Conservation (phyloP, 352 stramenopile species). For the Pythium plurisporium region DNA sequence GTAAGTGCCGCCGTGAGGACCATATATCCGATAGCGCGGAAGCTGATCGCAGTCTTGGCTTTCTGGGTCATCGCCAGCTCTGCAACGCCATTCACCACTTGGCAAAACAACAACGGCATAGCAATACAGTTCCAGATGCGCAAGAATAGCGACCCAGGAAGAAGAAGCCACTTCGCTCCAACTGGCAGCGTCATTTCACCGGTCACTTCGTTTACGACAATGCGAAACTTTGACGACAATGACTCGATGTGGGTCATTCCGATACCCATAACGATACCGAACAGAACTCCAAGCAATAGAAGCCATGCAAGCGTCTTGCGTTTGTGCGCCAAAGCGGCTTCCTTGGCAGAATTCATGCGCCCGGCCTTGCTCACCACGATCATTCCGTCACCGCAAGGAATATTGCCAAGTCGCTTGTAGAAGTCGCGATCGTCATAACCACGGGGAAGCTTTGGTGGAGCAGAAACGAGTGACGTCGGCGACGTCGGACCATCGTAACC, state of each 20-base stretch:
- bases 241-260: slow-evolving; percentile 27
- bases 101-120: slow-evolving; percentile 43
- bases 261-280: slow-evolving; percentile 34
- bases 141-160: slow-evolving; percentile 42
- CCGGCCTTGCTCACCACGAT: slow-evolving; percentile 17
- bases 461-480: slow-evolving; percentile 36
- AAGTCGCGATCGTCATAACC: slow-evolving; percentile 45
- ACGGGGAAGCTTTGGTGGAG: slow-evolving; percentile 30
- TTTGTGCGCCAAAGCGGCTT: background rate
- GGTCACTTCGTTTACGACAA: slow-evolving; percentile 20
- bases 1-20: slow-evolving; percentile 30
- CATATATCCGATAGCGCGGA: slow-evolving; percentile 31
- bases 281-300: slow-evolving; percentile 25
- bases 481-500: slow-evolving; percentile 28
- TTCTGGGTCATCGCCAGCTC: slow-evolving; percentile 46
- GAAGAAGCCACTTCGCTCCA: slow-evolving; percentile 32
- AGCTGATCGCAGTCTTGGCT: slow-evolving; percentile 26
- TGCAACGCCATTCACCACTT: slow-evolving; percentile 34
- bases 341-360: slow-evolving; percentile 3
- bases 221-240: slow-evolving; percentile 25
- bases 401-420: slow-evolving; percentile 33
- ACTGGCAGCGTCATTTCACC: slow-evolving; percentile 26
- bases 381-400: slow-evolving; percentile 21
- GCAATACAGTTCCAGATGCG: slow-evolving; percentile 41
- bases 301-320: slow-evolving; percentile 12